Evolutionary conservation across 2,329 filamentous ascomycete genomes (phyloP).

Genomic region (Clonostachys chloroleuca): DNA sequence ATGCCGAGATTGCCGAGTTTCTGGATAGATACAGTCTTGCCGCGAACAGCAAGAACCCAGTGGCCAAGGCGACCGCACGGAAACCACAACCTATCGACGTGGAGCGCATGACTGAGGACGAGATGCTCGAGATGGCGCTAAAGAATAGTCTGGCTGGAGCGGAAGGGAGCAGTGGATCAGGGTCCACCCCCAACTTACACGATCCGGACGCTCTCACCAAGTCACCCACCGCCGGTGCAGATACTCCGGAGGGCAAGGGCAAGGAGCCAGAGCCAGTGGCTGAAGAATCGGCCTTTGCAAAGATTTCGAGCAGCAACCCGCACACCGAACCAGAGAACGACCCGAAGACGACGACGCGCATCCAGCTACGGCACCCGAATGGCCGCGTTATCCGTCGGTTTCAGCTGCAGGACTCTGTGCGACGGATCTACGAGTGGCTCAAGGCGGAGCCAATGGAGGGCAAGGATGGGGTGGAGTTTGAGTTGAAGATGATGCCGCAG

Average conservation of each 20-base stretch:
- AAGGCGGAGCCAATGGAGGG: conserved; percentile 83
- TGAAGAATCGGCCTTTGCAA: conserved; percentile 50
- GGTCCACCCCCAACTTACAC: conserved; percentile 49
- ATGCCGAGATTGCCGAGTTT: conserved; percentile 90
- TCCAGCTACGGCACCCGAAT: conserved; percentile 85
- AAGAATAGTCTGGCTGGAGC: conserved; percentile 71
- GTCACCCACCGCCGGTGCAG: conserved; percentile 35
- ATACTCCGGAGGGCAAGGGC: conserved; percentile 44
- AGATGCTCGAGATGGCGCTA: conserved; percentile 93
- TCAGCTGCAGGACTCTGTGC: conserved; percentile 67
- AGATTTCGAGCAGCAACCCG: conserved; percentile 66
- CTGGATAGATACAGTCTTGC: conserved; percentile 94
- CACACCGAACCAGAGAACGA: conserved; percentile 75
- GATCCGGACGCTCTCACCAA: conserved; percentile 90
- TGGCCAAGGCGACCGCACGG: conserved; percentile 63
- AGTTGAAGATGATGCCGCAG: conserved; percentile 74
- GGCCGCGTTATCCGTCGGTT: conserved; percentile 89
- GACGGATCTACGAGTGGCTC: conserved; percentile 91
- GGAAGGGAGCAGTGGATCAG: conserved; percentile 24
- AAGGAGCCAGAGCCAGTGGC: conserved; percentile 21
- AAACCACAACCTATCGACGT: conserved; percentile 68
- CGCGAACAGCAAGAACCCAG: conserved; percentile 85
- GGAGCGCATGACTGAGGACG: conserved; percentile 89
- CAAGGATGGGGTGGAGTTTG: conserved; percentile 75
- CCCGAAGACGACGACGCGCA: conserved; percentile 72